Base-by-base conservation (phyloP, 495 filamentous ascomycete species). In the Staphylotrichum longicolle region DNA sequence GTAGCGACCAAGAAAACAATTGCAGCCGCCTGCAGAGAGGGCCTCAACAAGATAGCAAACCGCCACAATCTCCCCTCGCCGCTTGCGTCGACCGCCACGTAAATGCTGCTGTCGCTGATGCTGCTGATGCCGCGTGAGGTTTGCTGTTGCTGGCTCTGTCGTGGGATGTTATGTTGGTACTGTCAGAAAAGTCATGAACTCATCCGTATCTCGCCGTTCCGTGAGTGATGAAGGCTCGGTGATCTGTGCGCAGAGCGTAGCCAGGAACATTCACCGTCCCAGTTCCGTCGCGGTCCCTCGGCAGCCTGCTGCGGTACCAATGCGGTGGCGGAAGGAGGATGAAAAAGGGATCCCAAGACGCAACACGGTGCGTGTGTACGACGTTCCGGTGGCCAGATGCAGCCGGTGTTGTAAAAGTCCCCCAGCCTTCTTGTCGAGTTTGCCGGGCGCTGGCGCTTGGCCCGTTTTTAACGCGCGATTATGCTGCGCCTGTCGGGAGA, bases 391-490 rank as follows among this genome's bases (percentile, higher is more conserved):
- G n/a, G 41, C 41, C 59, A 40, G 47, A 45, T 51, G 51, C 33
- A 54, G 46, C 47, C 10, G 56, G 50, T 54, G 20, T 33, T 14
- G 48, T 12, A 14, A 32, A 44, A 32, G 10, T 48, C 15, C 48
- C 51, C 53, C 53, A 57, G 46, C 44, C 46, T 62, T 52, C 12
- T 14, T 48, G 52, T 62, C 45, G 42, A 49, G 39, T 47, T 49
- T 54, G 49, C 50, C 45, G 62, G 33, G 48, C 27, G 42, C 54
- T 55, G 66, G 64, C 64, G 61, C 66, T 64, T 70, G 63, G 61
- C 46, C 42, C 68, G 77, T 75, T 73, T 76, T 77, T 60, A 66
- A 78, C 76, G 76, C 76, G 76, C 76, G 75, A 78, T 78, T 78
- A 77, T 71, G 68, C 66, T 75, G 72, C 72, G 74, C 72, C 71